Conservation (phyloP, 306 rosid genomes). For the Pyrus betulifolia region DNA sequence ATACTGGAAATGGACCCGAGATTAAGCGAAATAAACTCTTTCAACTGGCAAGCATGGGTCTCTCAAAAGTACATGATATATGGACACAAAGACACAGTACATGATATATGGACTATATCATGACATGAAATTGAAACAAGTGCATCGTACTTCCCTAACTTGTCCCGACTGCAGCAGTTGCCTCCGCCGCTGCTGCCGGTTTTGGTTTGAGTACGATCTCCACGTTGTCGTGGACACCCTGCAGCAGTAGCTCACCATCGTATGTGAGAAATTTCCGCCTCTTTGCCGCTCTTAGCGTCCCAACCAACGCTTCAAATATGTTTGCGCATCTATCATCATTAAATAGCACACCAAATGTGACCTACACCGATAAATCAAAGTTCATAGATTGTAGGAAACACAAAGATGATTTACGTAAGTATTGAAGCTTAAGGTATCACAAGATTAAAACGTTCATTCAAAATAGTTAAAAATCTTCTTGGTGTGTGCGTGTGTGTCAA, state of each 20-base stretch:
- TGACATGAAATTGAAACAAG: background rate
- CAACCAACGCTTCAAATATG: slow-evolving; percentile 87
- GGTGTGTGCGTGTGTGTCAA: background rate
- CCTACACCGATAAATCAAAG: slow-evolving; percentile 28
- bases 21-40: no score
- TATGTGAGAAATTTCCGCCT: slow-evolving; percentile 57
- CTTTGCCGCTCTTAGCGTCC: slow-evolving; percentile 89
- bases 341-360: slow-evolving; percentile 79
- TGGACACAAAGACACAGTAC: background rate
- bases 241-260: slow-evolving; percentile 83
- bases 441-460: background rate
- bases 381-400: background rate
- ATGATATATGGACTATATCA: background rate
- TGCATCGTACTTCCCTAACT: background rate
- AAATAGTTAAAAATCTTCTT: background rate
- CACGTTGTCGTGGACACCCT: slow-evolving; percentile 93
- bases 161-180: slow-evolving; percentile 25
- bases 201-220: slow-evolving; percentile 67
- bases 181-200: slow-evolving; percentile 12
- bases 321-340: slow-evolving; percentile 83
- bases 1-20: no score
- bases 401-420: background rate
- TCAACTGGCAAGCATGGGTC: background rate
- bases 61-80: background rate
- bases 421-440: background rate